Percentiles rank a stretch among this genome's conserved stretches.
These are phyloP conservation scores for Mrakia frigida DNA, from an alignment of 768 basidiomycete genomes.

Conservation along the genomic window DNA sequence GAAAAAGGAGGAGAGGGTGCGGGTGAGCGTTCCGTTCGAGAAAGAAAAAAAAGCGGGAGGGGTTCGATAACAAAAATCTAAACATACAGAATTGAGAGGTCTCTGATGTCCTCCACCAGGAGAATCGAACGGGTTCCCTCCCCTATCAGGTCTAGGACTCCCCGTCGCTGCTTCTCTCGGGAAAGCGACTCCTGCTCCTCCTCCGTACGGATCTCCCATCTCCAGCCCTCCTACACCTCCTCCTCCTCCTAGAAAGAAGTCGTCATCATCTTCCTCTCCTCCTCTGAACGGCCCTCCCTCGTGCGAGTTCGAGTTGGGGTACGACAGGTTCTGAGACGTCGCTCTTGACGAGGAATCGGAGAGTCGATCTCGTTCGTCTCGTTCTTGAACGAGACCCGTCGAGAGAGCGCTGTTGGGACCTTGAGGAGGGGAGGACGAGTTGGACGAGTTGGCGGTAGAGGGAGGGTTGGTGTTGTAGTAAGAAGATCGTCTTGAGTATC, in stretches of 20 bases:
- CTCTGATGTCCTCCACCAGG: not conserved
- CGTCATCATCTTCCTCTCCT: not conserved
- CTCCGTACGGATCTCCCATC: not conserved
- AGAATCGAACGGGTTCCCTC: not conserved
- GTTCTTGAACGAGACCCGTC: not conserved
- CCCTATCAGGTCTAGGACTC: not conserved
- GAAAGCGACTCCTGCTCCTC: not conserved
- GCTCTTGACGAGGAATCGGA: not conserved
- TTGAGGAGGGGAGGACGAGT: not conserved
- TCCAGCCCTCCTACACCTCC: not conserved
- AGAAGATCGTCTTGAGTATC: not conserved
- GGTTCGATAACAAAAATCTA: not conserved
- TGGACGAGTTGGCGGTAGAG: not conserved
- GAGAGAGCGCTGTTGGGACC: not conserved
- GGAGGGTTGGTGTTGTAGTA: not conserved
- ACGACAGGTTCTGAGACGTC: not conserved
- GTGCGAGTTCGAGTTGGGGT: constrained; percentile 8
- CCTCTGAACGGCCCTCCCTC: not conserved
- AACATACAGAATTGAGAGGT: not conserved
- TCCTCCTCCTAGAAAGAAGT: constrained; percentile 1
- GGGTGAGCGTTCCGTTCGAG: not conserved
- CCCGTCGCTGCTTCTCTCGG: not conserved
- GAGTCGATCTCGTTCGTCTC: not conserved
- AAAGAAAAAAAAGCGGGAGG: not conserved
- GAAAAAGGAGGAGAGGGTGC: not conserved